Conservation (phyloP, 1,284 basidiomycete species). For the Fistulinella cinereoalba region DNA sequence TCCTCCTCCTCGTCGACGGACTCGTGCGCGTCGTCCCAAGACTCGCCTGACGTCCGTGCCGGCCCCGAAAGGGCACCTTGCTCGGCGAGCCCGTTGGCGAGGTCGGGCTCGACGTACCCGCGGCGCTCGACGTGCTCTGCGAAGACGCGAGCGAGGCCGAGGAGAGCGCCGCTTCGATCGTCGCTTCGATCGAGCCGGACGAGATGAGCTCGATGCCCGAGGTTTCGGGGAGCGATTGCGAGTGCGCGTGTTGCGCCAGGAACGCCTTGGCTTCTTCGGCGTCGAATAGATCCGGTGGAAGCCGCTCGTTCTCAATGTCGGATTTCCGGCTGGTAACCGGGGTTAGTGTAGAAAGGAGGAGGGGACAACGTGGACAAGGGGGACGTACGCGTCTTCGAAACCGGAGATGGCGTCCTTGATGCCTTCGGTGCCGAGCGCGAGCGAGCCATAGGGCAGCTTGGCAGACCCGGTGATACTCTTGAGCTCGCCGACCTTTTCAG, state of each 20-base stretch:
- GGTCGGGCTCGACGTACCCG: slow-evolving; percentile 22
- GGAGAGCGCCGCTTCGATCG: slow-evolving; percentile 49
- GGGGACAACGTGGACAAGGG: neutral
- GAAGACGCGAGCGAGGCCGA: slow-evolving; percentile 36
- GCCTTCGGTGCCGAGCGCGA: slow-evolving; percentile 90
- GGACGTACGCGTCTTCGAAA: slow-evolving; percentile 91
- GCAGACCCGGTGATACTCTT: slow-evolving; percentile 83
- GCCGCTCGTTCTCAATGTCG: slow-evolving; percentile 97
- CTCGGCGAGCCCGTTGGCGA: slow-evolving; percentile 39
- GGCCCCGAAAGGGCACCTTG: slow-evolving; percentile 59
- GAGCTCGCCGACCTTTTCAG: slow-evolving; percentile 95
- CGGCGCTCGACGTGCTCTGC: slow-evolving; percentile 20
- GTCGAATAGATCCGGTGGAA: slow-evolving; percentile 94
- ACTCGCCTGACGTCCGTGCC: slow-evolving; percentile 85
- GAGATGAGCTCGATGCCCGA: slow-evolving; percentile 39
- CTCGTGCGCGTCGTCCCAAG: slow-evolving; percentile 96
- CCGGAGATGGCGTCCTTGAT: slow-evolving; percentile 94
- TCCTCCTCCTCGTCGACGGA: slow-evolving; percentile 88
- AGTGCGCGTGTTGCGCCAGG: slow-evolving; percentile 39
- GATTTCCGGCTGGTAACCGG: slow-evolving; percentile 73
- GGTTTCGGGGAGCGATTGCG: slow-evolving; percentile 49
- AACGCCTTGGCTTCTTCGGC: slow-evolving; percentile 69
- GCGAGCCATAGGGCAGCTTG: slow-evolving; percentile 81
- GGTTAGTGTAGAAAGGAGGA: neutral
- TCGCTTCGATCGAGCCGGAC: slow-evolving; percentile 39